Conservation (phyloP, 1,139 yeast species). For the Tardiomyces digboiensis region DNA sequence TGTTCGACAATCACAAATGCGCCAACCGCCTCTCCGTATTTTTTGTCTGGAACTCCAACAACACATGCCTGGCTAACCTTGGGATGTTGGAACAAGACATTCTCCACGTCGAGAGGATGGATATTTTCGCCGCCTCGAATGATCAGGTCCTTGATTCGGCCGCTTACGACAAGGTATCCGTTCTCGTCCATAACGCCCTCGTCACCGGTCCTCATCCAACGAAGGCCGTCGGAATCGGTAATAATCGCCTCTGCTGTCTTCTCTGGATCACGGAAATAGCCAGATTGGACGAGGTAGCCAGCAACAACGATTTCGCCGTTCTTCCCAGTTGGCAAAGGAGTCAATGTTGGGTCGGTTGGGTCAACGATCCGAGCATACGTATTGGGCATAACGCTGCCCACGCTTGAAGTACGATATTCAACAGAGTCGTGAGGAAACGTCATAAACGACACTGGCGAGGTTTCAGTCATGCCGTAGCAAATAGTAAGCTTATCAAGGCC, state of each 20-base stretch:
- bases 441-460: constrained; percentile 27
- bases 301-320: constrained; percentile 24
- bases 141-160: constrained; percentile 27
- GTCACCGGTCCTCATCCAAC: constrained; percentile 29
- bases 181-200: constrained; percentile 24
- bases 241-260: constrained; percentile 22
- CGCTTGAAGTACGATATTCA: constrained; percentile 20
- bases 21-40: constrained; percentile 26
- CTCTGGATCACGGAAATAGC: constrained; percentile 19
- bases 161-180: constrained; percentile 24
- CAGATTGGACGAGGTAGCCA: constrained; percentile 22
- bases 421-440: constrained; percentile 14
- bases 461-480: constrained; percentile 29
- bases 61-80: constrained; percentile 23
- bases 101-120: constrained; percentile 26
- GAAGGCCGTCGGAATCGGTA: constrained; percentile 10
- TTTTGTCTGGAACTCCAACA: constrained; percentile 24
- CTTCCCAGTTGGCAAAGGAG: constrained; percentile 18
- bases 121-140: constrained; percentile 30
- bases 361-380: constrained; percentile 21
- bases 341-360: constrained; percentile 12
- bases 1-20: constrained; percentile 21
- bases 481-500: constrained; percentile 21
- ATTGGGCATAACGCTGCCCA: constrained; percentile 24
- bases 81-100: constrained; percentile 22